A percentile compares a stretch with the other conserved stretches of the same genome.
Conservation (phyloP, 805 yeast genomes). For the Cyberlindnera samutprakarnensis region DNA sequence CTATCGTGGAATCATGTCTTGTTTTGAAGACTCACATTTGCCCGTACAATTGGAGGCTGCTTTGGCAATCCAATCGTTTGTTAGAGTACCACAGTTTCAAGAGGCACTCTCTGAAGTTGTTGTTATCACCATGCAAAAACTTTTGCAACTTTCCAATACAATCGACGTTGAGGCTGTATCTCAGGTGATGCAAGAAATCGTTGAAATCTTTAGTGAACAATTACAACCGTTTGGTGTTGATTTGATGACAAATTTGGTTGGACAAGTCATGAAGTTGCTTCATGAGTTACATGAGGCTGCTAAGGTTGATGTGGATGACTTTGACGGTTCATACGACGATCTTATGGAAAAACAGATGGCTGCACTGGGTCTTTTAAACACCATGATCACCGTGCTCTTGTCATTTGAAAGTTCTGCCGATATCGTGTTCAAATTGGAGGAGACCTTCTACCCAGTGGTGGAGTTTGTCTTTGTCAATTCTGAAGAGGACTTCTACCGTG, state of each 20-base stretch:
- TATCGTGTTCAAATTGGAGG: slow-evolving; percentile 56
- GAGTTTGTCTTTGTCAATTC: slow-evolving; percentile 57
- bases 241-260: slow-evolving; percentile 51
- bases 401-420: slow-evolving; percentile 77
- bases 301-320: slow-evolving; percentile 33
- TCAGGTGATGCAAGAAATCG: slow-evolving; percentile 92
- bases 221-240: slow-evolving; percentile 87
- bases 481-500: slow-evolving; percentile 68
- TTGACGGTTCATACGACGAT: slow-evolving; percentile 28
- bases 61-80: slow-evolving; percentile 73
- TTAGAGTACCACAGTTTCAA: slow-evolving; percentile 56
- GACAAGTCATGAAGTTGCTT: slow-evolving; percentile 68
- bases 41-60: slow-evolving; percentile 85
- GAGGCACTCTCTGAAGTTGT: slow-evolving; percentile 62
- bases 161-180: slow-evolving; percentile 84
- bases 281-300: slow-evolving; percentile 61
- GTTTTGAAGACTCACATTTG: slow-evolving; percentile 36
- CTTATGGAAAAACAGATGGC: slow-evolving; percentile 71
- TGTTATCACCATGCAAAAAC: slow-evolving; percentile 73
- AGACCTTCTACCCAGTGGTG: slow-evolving; percentile 61
- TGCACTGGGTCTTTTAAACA: slow-evolving; percentile 72
- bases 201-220: slow-evolving; percentile 80
- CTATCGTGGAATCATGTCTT: slow-evolving; percentile 38
- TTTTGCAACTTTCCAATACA: slow-evolving; percentile 66
- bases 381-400: slow-evolving; percentile 72